phyloP scores from a whole-genome alignment of 225 moss, liverwort and hornwort species.

The Thuidium tamariscinum region DNA sequence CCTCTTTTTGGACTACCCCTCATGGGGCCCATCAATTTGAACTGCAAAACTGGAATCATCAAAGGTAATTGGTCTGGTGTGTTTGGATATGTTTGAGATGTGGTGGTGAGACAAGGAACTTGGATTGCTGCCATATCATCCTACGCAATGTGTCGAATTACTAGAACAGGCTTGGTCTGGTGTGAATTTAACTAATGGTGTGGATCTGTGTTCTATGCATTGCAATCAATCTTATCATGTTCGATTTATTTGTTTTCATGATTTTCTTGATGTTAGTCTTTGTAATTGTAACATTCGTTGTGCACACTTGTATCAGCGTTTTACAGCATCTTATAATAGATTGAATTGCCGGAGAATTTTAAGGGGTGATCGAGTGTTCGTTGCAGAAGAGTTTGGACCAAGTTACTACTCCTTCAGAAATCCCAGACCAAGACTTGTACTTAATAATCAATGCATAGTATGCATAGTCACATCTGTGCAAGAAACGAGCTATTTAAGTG shows the following conservation, averaged over 20 bases:
- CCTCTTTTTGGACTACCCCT: background rate
- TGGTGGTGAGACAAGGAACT: background rate
- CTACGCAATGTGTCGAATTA: too few relatives aligned
- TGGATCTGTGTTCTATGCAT: background rate
- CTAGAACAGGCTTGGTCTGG: fast-evolving
- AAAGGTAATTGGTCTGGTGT: fast-evolving
- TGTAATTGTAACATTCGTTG: background rate
- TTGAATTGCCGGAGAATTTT: background rate
- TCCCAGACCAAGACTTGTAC: background rate
- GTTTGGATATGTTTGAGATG: fast-evolving
- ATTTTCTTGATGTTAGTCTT: background rate
- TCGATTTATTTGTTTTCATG: too few relatives aligned
- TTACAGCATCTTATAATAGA: background rate
- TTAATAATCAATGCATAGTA: background rate
- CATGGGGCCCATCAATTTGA: background rate
- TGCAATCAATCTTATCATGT: background rate
- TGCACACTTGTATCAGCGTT: background rate
- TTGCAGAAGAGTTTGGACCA: background rate
- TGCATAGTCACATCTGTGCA: background rate
- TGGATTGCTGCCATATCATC: too few relatives aligned
- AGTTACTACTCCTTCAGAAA: background rate
- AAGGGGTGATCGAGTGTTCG: background rate
- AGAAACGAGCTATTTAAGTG: background rate
- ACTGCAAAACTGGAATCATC: background rate
- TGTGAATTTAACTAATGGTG: too few relatives aligned